Evolutionary conservation across 2,329 filamentous ascomycete genomes (phyloP).

Genomic region (Penicillium sp.): DNA sequence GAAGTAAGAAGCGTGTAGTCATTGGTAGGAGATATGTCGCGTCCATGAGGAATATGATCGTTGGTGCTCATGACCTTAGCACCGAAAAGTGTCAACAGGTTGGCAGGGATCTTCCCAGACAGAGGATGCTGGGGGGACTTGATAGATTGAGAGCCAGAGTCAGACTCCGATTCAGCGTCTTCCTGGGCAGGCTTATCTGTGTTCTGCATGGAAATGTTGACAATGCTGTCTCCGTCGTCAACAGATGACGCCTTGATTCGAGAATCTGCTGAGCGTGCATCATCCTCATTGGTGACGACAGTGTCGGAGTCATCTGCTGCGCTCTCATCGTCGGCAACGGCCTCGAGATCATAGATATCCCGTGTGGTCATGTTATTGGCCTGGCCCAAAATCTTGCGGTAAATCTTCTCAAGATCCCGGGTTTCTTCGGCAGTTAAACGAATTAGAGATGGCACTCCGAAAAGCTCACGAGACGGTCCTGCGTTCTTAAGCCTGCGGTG

Average conservation of each 20-base stretch:
- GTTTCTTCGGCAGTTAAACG: conserved; percentile 71
- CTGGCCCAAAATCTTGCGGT: conserved; percentile 74
- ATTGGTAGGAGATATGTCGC: conserved; percentile 54
- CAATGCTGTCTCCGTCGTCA: conserved; percentile 83
- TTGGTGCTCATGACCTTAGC: conserved; percentile 62
- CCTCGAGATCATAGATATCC: conserved; percentile 56
- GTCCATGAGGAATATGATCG: conserved; percentile 66
- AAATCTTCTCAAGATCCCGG: conserved; percentile 64
- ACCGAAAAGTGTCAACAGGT: conserved; percentile 69
- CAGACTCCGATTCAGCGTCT: conserved; percentile 12
- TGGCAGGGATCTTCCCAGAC: conserved; percentile 58
- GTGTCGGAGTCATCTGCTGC: conserved; percentile 61
- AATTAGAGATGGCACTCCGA: conserved; percentile 58
- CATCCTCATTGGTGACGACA: conserved; percentile 59
- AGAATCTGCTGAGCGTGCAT: conserved; percentile 62
- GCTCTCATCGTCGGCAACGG: conserved; percentile 50
- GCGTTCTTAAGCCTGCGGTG: conserved; percentile 42
- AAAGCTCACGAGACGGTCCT: conserved; percentile 33
- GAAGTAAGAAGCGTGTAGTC: conserved; percentile 54
- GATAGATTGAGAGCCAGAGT: conserved; percentile 7
- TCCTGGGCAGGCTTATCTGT: conserved; percentile 36
- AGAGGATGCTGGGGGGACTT: conserved; percentile 47
- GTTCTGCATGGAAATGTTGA: conserved; percentile 83
- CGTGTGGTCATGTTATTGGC: conserved; percentile 72
- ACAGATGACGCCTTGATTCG: conserved; percentile 74